These are phyloP conservation scores for Suillus subluteus DNA, from an alignment of 768 basidiomycete genomes.

Conservation along the genomic window DNA sequence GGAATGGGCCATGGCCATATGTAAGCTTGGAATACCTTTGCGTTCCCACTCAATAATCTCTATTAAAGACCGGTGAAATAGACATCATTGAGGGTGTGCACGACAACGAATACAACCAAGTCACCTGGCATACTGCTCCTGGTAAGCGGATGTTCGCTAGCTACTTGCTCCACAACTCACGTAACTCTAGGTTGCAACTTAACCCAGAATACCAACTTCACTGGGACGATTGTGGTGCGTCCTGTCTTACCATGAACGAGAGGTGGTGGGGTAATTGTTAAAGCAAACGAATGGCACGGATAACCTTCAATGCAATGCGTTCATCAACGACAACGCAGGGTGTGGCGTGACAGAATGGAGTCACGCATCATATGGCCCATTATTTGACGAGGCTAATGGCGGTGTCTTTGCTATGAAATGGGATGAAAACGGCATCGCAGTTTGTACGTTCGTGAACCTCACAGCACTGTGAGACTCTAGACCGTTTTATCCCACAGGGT, in stretches of 20 bases:
- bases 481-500: conserved; percentile 52
- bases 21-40: conserved; percentile 41
- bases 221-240: conserved; percentile 66
- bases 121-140: conserved; percentile 76
- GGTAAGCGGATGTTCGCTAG: conserved; percentile 38
- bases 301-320: conserved; percentile 58
- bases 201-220: conserved; percentile 56
- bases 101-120: conserved; percentile 83
- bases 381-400: conserved; percentile 78
- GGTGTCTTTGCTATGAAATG: conserved; percentile 91
- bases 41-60: conserved; percentile 15
- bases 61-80: conserved; percentile 69
- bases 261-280: conserved; percentile 9
- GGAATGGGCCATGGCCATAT: conserved; percentile 62
- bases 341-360: conserved; percentile 84
- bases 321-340: conserved; percentile 62
- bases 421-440: conserved; percentile 75
- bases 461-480: neutral
- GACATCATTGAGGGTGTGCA: conserved; percentile 88
- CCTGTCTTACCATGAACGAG: neutral
- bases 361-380: conserved; percentile 79
- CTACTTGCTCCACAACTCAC: conserved; percentile 11
- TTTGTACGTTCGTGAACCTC: conserved; percentile 56
- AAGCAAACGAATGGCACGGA: conserved; percentile 53
- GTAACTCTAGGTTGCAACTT: conserved; percentile 55